Conservation (phyloP, 192 early-diverging fungal genomes). For the Dissophora ornata region DNA sequence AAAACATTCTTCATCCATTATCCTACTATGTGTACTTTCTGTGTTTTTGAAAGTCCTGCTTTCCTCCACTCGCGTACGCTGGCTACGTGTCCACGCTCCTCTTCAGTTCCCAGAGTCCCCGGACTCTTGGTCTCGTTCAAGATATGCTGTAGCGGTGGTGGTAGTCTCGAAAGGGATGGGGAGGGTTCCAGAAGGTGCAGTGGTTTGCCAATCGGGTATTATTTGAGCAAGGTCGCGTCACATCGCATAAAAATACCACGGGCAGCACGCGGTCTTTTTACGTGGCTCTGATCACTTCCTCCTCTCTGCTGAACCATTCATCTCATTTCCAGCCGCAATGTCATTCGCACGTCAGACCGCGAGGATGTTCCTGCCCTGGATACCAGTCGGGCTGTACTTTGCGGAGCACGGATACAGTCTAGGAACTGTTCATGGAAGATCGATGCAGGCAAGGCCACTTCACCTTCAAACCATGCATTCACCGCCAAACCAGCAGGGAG, state of each 20-base stretch:
- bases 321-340: slow-evolving; percentile 3
- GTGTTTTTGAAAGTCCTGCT: neutral
- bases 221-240: no score
- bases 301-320: no score
- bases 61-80: slow-evolving; percentile 6
- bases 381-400: slow-evolving; percentile 62
- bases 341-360: slow-evolving; percentile 26
- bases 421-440: slow-evolving; percentile 59
- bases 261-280: neutral
- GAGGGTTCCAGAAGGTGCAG: slow-evolving; percentile 3
- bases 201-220: no score
- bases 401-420: slow-evolving; percentile 65
- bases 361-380: slow-evolving; percentile 52
- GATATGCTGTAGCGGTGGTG: neutral
- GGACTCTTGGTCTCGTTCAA: neutral
- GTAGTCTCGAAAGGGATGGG: slow-evolving; percentile 21
- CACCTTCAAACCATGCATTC: neutral
- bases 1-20: no score
- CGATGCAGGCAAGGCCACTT: slow-evolving; percentile 71
- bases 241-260: no score
- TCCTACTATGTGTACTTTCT: no score
- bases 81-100: slow-evolving; percentile 3
- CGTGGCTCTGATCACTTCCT: neutral
- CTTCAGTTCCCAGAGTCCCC: slow-evolving; percentile 11
- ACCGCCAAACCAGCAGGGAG: no score